Base-by-base conservation (phyloP, 2,329 filamentous ascomycete species). In the Hypoxylon sp. region DNA sequence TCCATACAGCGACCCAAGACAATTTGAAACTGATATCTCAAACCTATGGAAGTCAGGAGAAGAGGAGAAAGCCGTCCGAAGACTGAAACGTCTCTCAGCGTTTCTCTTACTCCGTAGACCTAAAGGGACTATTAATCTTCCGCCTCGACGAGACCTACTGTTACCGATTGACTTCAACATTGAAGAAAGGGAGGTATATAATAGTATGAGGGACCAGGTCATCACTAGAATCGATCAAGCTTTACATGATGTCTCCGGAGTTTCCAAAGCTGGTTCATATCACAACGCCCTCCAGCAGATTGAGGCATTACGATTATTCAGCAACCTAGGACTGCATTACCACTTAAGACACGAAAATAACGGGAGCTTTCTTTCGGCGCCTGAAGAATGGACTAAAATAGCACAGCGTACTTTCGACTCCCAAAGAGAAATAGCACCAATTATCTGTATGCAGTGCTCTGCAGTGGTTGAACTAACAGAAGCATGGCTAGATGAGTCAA, bases 61-160 rank as follows among this genome's bases (percentile, higher is more conserved):
- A 13, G 31, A 29, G 6, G 44, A 59, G 24, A 14, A 59, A 31
- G 44, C 44, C 8, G 53, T 59, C 13, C 22, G 22, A 39, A 50
- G 46, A n/a, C 46, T 59, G 19, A 59, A 59, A 14, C 55, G 44
- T 13, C 55, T 59, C 11, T 37, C 44, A 13, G 31, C 29, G 5
- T 59, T 26, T 5, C 29, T 59, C 19, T 2, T 59, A 14, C 31
- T 59, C n/a, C 44, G 55, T 17, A 50, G 55, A 39, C 44, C 74
- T 0, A 82, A 83, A 44, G 62, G 44, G 0, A 80, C 79, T 0
- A 77, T 85, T 22, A 63, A 79, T 0, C 77, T 86, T 0, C 84
- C 83, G 0, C 11, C 63, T 0, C 74, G 81, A 0, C 60, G 51
- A 2, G 82, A 85, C 60, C 51, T 74, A 1, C 70, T 74, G 11